Conservation (phyloP, 2,329 filamentous ascomycete genomes). For the Cladobotryum mycophilum region DNA sequence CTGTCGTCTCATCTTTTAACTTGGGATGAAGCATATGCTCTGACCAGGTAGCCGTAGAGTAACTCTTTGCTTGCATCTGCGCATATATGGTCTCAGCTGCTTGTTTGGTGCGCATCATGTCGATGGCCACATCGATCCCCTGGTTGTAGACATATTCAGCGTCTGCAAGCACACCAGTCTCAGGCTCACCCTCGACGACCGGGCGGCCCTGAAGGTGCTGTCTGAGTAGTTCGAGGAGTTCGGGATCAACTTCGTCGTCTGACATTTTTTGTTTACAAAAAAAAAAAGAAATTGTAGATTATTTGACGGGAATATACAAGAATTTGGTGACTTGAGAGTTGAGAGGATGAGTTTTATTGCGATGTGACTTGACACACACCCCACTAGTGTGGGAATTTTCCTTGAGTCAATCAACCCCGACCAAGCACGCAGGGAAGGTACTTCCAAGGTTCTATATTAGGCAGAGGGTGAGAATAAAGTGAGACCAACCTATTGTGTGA, state of each 20-base stretch:
- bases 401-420: neutral
- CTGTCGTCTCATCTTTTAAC: slow-evolving; percentile 67
- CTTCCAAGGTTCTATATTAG: too few species aligned
- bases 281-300: neutral
- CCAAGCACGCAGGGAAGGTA: too few species aligned
- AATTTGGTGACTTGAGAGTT: neutral
- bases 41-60: slow-evolving; percentile 81
- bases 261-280: slow-evolving; percentile 54
- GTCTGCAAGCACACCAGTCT: slow-evolving; percentile 74
- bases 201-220: slow-evolving; percentile 64
- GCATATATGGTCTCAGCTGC: slow-evolving; percentile 74
- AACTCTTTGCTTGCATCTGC: slow-evolving; percentile 77
- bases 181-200: slow-evolving; percentile 51
- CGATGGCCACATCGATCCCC: slow-evolving; percentile 84
- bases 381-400: neutral
- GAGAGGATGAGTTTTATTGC: neutral
- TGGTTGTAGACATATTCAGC: slow-evolving; percentile 89
- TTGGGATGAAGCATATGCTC: slow-evolving; percentile 87
- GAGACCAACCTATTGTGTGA: too few species aligned
- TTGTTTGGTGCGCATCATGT: slow-evolving; percentile 73
- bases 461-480: too few species aligned
- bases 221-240: slow-evolving; percentile 79
- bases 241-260: slow-evolving; percentile 84
- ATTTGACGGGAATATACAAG: neutral
- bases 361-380: too few species aligned